Evolutionary conservation across 2,329 filamentous ascomycete genomes (phyloP), one percentile per base, ranked within the genome.

Genomic region (Fonsecaea multimorphosa): DNA sequence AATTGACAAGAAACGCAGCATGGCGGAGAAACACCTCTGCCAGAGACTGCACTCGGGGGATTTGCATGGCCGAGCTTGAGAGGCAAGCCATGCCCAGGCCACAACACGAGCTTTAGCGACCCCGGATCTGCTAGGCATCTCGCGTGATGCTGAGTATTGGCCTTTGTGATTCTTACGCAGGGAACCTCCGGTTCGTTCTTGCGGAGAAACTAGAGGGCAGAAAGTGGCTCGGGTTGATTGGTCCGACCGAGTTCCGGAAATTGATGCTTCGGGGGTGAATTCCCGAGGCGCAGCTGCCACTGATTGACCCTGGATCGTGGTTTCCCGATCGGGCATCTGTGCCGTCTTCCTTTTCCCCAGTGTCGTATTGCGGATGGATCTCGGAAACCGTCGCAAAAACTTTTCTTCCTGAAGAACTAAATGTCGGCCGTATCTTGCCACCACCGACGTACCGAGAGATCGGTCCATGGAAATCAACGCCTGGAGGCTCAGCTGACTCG

Each of bases 81-180:
- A n/a, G 34, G 19, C 8, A 32, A 31, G 32, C 19, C 57, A 22
- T 34, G 16, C 40, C 38, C 32, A 61, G 49, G 9, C 51, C 31
- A 6, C 51, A 22, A 44, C 31, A 40, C 31, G 36, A 34, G 32
- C 22, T 27, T 44, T 34, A 14, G 29, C 53, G 44, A 49, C 44
- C 40, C 54, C 54, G 44, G 54, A 58, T 63, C 53, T 63, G 54
- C 61, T 29, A 60, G 54, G 54, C 27, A 40, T 55, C 36, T 55
- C 51, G 53, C 44, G 56, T 64, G 40, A 61, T 55, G 62, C 60
- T 63, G 49, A 59, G 55, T 51, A 44, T 46, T 56, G 46, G 29
- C n/a, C 29, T n/a, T 34, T 3, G 22, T 22, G 7, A 29, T n/a
- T 14, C 40, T 51, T 36, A 59, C 27, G 6, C 40, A 59, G 44